Conservation (phyloP, 257 asterid genomes). For the Cruciata laevipes region DNA sequence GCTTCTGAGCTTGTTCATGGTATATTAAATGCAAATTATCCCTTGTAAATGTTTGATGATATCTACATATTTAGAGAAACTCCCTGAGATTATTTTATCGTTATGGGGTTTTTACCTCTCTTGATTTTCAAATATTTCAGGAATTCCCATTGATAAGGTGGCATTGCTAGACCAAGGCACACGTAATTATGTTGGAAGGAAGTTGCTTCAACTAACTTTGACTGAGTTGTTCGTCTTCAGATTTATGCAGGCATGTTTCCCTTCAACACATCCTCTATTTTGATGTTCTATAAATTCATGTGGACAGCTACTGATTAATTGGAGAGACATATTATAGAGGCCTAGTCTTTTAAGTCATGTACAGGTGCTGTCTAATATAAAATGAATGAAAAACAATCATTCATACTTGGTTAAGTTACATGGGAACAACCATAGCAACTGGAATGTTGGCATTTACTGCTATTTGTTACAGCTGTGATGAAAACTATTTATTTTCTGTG, state of each 20-base stretch:
- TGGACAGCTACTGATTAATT: too few species aligned
- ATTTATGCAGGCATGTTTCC: conserved; percentile 83
- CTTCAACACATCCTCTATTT: conserved; percentile 5
- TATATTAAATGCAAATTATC: conserved; percentile 26
- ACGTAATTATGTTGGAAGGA: conserved; percentile 75
- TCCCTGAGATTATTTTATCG: not conserved
- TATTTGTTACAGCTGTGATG: not conserved
- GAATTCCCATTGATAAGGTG: conserved; percentile 87
- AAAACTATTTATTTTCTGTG: not conserved
- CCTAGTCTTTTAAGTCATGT: not conserved
- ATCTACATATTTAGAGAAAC: not conserved
- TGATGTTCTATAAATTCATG: not conserved
- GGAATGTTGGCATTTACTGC: not conserved
- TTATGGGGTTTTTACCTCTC: not conserved
- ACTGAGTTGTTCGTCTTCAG: conserved; percentile 71
- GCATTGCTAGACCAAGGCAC: conserved; percentile 66
- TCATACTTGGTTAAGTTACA: not conserved
- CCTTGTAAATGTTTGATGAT: conserved; percentile 1
- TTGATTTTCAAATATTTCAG: conserved; percentile 33
- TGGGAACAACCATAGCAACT: not conserved
- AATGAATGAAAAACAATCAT: conserved; percentile 1
- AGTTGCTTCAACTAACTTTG: conserved; percentile 82
- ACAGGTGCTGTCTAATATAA: not conserved
- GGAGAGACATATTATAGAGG: not conserved
- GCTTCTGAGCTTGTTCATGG: conserved; percentile 92